Percentiles rank a stretch among this genome's conserved stretches.
phyloP scores from a whole-genome alignment of 2,329 filamentous ascomycete species.

The Endoconidiophora laricicola region DNA sequence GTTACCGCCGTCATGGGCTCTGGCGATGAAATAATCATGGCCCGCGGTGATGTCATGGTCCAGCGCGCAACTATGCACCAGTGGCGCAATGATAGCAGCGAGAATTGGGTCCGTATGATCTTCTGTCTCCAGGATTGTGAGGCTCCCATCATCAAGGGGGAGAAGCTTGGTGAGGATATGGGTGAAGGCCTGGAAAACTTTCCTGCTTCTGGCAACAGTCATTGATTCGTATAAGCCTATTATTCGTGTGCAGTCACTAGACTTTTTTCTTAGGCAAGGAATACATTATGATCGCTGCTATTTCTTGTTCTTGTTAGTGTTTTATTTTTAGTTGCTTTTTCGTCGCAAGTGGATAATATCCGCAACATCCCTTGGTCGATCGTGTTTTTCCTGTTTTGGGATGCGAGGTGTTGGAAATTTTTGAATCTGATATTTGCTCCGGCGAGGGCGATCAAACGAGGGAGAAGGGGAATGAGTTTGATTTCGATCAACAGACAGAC shows the following conservation, averaged over 20 bases:
- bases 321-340: background rate
- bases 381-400: slow-evolving; percentile 14
- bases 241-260: too few relatives aligned
- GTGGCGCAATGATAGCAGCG: slow-evolving; percentile 32
- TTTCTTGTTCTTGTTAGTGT: too few relatives aligned
- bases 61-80: slow-evolving; percentile 39
- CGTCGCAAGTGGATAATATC: slow-evolving; percentile 25
- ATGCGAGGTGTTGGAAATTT: background rate
- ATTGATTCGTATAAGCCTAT: too few relatives aligned
- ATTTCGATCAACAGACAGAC: too few relatives aligned
- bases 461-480: background rate
- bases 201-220: background rate
- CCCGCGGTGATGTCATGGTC: slow-evolving; percentile 35
- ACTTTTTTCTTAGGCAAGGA: too few relatives aligned
- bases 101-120: slow-evolving; percentile 30
- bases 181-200: slow-evolving; percentile 6
- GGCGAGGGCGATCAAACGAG: too few relatives aligned
- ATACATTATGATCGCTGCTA: too few relatives aligned
- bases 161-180: slow-evolving; percentile 10
- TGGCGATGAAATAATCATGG: slow-evolving; percentile 30
- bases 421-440: too few relatives aligned
- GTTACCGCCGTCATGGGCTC: slow-evolving; percentile 35
- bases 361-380: slow-evolving; percentile 44
- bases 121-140: slow-evolving; percentile 26
- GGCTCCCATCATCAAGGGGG: slow-evolving; percentile 2